Base-by-base conservation (phyloP, 2,329 filamentous ascomycete genomes). In the Moelleriella libera region DNA sequence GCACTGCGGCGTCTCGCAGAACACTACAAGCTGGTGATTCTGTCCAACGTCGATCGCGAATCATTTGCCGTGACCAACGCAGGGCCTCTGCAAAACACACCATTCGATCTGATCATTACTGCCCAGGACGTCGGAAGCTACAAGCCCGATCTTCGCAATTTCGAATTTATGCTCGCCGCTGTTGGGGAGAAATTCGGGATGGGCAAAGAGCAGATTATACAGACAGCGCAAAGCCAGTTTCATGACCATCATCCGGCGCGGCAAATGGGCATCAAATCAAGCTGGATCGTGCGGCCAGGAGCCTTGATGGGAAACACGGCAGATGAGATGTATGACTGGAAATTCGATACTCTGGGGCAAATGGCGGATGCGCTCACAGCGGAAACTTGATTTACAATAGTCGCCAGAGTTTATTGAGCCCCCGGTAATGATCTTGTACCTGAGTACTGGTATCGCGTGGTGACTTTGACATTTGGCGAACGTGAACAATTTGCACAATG, bases 51-150 rank as follows among this genome's bases (percentile, higher is more conserved):
- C 0, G 74, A 82, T 58, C 64, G 65, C 3, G 52, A 48, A 5
- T 58, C 54, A 2, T 61, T 61, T 47, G 45, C 47, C 43, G 48
- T 50, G 30, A 61, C 58, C 50, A 59, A 55, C 11, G 49, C 14
- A 47, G 51, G 52, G 14, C 61, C 60, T 30, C 63, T 86, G 10
- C 58, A 65, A 14, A 72, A 70, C 0, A 68, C 75, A 3, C 45
- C 44, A 7, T 71, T 87, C 55, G 81, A 84, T 54, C 71, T 72
- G 10, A 67, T 85, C 29, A 78, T 83, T 61, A 86, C 82, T 2
- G 84, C 84, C 2, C 69, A 88, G 62, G 75, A 83, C 43, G 77
- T 88, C 47, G 82, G 84, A 1, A 71, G 68, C 6, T 88, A 88
- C 61, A 88, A 88, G 66, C 85, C 85, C 0, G 65, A 75, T 51